Conservation (phyloP, 2,329 filamentous ascomycete genomes). For the Trichoderma asperellum region DNA sequence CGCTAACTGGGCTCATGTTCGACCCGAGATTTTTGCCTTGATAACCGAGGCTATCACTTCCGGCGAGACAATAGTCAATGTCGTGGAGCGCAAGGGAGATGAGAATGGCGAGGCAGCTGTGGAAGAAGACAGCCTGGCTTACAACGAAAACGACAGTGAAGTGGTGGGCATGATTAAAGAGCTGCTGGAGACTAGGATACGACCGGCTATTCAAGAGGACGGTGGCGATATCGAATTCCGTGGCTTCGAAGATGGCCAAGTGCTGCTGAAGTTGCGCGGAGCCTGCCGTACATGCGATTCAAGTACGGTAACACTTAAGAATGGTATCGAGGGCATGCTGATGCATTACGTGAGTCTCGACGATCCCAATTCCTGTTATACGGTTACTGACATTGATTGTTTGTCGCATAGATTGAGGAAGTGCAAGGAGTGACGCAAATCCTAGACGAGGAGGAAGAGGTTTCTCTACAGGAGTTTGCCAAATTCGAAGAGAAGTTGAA, state of each 20-base stretch:
- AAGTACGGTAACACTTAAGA: constrained; percentile 94
- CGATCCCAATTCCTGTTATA: not conserved
- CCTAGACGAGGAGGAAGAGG: constrained; percentile 87
- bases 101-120: constrained; percentile 43
- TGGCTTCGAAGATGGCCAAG: constrained; percentile 81
- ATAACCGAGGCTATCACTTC: constrained; percentile 91
- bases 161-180: constrained; percentile 99
- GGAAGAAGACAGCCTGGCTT: constrained; percentile 72
- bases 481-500: constrained; percentile 87
- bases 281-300: constrained; percentile 96
- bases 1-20: constrained; percentile 91
- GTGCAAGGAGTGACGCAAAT: constrained; percentile 92
- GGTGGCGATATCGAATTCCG: constrained; percentile 96
- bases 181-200: constrained; percentile 89
- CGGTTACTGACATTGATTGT: not conserved
- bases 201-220: constrained; percentile 95
- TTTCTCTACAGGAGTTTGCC: constrained; percentile 84
- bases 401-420: constrained; percentile 77
- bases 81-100: constrained; percentile 63
- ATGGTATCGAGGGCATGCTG: constrained; percentile 97
- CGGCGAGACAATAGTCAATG: constrained; percentile 79
- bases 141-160: constrained; percentile 89
- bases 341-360: constrained; percentile 81
- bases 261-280: constrained; percentile 84
- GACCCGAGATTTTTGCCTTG: constrained; percentile 91